Evolutionary conservation across 2,329 filamentous ascomycete species (phyloP), one percentile per base, ranked within the genome.

Genomic region (Penicillium sp.): DNA sequence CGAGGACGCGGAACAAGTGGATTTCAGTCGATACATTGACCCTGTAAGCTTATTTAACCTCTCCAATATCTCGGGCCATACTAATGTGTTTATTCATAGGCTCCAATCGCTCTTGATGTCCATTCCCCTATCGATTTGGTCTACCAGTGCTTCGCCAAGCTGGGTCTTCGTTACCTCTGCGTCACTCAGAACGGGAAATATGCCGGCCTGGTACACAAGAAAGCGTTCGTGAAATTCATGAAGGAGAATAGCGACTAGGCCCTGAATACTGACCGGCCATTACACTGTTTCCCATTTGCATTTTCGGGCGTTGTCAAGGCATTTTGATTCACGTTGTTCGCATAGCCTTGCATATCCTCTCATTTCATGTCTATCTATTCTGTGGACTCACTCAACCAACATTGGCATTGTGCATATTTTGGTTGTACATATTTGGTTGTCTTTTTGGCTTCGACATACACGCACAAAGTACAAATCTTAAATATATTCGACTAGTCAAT

Each of bases 131-230:
- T 97, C 84, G 92, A 97, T 69, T 77, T 99, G 38, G 94, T 97
- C 4, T 97, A 96, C 66, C 94, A 99, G 70, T 93, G 91, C 67
- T 99, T 97, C 71, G 89, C 90, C 48, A 99, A 99, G 75, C 80
- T 99, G 9, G 94, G 94, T 1, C 75, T 99, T 61, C 82, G 94
- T 58, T 97, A 96, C 72, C 88, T 99, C 47, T 97, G 94, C 70
- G 91, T 97, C 5, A 77, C 94, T 27, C 84, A 83, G 52, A 86
- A 96, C 61, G 94, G 94, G 25, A 85, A 85, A 58, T 99, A 90
- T 74, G 89, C 89, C 2, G 94, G 94, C 59, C 83, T 99, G 80
- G 91, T 96, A 48, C 94, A 99, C 74, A 97, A 97, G 79, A 99
- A 99, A 79, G 87, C 86, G 4, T 97, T 99, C 77, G 93, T 96